A percentile compares a stretch with the other conserved stretches of the same genome.
Conservation (phyloP, 2,329 filamentous ascomycete genomes). For the Botrytis medusae region DNA sequence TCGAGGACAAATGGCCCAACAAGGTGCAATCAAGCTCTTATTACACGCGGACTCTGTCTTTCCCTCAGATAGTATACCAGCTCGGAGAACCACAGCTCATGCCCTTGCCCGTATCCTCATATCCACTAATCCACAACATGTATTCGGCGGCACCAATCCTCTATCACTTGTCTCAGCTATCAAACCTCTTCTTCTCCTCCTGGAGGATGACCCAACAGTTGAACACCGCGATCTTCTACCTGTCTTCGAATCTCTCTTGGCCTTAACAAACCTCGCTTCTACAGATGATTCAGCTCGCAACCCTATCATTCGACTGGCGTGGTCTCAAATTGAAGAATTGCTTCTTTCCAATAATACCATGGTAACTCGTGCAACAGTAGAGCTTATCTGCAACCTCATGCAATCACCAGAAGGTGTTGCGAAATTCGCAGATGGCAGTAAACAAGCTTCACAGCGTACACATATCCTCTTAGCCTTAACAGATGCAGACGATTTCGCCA, state of each 20-base stretch:
- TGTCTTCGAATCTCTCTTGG: conserved; percentile 85
- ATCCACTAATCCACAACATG: conserved; percentile 77
- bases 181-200: conserved; percentile 73
- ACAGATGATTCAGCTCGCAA: conserved; percentile 63
- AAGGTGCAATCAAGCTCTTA: conserved; percentile 87
- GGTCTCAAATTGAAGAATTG: conserved; percentile 77
- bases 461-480: conserved; percentile 85
- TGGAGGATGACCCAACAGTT: conserved; percentile 61
- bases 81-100: conserved; percentile 66
- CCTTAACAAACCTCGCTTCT: conserved; percentile 90
- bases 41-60: conserved; percentile 68
- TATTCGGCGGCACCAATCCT: conserved; percentile 77
- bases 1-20: conserved; percentile 80
- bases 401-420: conserved; percentile 64
- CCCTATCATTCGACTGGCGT: conserved; percentile 71
- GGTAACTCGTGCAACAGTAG: conserved; percentile 79
- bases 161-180: conserved; percentile 77
- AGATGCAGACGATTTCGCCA: conserved; percentile 78
- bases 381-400: conserved; percentile 89
- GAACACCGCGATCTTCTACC: conserved; percentile 78
- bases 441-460: conserved; percentile 69
- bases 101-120: conserved; percentile 84
- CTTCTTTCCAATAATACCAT: conserved; percentile 73
- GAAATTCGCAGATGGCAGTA: conserved; percentile 66
- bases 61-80: conserved; percentile 50